Evolutionary conservation across 257 asterid genomes (phyloP).

Genomic region (Buddleja alternifolia): DNA sequence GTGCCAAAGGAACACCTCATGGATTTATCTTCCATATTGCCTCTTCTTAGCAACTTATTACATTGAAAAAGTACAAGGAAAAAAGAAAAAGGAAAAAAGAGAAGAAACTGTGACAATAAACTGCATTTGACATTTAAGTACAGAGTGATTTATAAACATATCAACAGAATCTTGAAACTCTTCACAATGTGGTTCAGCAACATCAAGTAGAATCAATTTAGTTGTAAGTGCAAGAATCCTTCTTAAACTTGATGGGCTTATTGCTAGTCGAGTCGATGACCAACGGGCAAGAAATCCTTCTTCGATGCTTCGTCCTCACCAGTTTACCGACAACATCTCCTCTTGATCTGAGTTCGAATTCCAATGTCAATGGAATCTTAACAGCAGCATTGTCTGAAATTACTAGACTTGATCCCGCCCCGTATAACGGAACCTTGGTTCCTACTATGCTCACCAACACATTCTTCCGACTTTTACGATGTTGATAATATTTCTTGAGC

Average conservation of each 20-base stretch:
- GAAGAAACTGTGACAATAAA: background rate
- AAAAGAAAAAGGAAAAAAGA: background rate
- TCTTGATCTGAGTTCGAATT: conserved; percentile 57
- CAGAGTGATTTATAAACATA: conserved; percentile 10
- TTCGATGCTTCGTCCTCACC: conserved; percentile 68
- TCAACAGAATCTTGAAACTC: conserved; percentile 23
- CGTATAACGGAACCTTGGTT: conserved; percentile 77
- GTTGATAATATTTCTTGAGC: conserved; percentile 78
- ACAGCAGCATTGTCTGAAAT: conserved; percentile 42
- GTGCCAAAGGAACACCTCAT: no score
- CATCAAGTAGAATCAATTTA: background rate
- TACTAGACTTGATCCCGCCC: conserved; percentile 73
- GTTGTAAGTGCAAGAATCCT: conserved; percentile 63
- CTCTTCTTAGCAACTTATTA: background rate
- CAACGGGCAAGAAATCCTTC: conserved; percentile 63
- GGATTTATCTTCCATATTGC: background rate
- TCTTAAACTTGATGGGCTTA: conserved; percentile 69
- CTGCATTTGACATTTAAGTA: background rate
- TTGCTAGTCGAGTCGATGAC: conserved; percentile 63
- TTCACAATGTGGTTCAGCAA: conserved; percentile 12
- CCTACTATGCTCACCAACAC: conserved; percentile 73
- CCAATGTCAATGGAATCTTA: conserved; percentile 63
- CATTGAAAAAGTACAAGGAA: background rate
- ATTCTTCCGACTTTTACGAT: conserved; percentile 66
- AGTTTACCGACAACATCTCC: conserved; percentile 91